Evolutionary conservation across 257 asterid genomes (phyloP).

Genomic region (Capsicum rhomboideum): DNA sequence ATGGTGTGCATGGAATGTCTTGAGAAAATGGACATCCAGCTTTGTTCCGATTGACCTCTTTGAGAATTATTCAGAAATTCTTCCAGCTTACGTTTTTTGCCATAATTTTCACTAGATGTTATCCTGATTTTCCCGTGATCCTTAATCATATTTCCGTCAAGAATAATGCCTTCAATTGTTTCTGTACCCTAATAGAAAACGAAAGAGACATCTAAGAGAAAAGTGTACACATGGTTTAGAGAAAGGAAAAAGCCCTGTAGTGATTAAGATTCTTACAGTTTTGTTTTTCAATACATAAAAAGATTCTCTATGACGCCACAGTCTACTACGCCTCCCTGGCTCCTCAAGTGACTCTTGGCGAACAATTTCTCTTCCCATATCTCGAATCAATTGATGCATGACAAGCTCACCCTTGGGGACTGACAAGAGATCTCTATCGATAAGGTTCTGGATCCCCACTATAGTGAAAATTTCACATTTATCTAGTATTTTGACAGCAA

Average conservation of each 20-base stretch:
- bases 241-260: background rate
- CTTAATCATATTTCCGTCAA: background rate
- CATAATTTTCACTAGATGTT: background rate
- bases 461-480: background rate
- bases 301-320: background rate
- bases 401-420: background rate
- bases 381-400: constrained; percentile 1
- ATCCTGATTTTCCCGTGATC: background rate
- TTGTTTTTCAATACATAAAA: background rate
- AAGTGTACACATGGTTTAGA: background rate
- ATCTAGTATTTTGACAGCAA: background rate
- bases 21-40: background rate
- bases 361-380: constrained; percentile 12
- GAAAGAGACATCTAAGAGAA: background rate
- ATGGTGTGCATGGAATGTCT: background rate
- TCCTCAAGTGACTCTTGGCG: background rate
- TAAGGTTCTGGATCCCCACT: constrained; percentile 3
- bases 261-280: background rate
- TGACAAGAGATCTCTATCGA: background rate
- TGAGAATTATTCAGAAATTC: background rate
- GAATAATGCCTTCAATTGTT: constrained; percentile 8
- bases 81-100: background rate
- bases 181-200: constrained; percentile 1
- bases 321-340: constrained; percentile 10
- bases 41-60: background rate